phyloP scores from a whole-genome alignment of 129 eudicot species.

The Gnaphalium uliginosum region DNA sequence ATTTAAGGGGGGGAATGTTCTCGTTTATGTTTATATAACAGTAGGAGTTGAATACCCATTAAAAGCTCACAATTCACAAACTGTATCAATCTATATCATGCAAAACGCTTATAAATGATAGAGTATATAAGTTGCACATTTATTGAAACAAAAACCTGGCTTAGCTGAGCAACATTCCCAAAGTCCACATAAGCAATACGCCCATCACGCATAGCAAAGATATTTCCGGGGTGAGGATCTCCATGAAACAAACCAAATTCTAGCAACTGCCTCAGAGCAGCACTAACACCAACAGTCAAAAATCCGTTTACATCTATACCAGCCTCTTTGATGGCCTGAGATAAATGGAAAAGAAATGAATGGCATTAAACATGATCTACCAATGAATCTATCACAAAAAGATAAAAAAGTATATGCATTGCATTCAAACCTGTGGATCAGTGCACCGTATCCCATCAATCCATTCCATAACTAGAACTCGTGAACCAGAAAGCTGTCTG shows the following conservation, averaged over 20 bases:
- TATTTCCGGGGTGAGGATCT: constrained; percentile 99
- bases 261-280: constrained; percentile 88
- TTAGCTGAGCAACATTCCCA: constrained; percentile 96
- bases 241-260: constrained; percentile 99
- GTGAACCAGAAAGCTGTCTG: constrained; percentile 84
- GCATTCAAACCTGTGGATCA: constrained; percentile 75
- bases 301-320: constrained; percentile 88
- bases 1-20: neutral
- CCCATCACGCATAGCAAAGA: constrained; percentile 99
- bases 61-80: too few species aligned
- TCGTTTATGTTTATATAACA: neutral
- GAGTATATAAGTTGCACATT: neutral
- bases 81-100: neutral
- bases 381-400: neutral
- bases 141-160: constrained; percentile 59
- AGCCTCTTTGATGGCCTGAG: constrained; percentile 86
- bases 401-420: neutral
- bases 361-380: constrained; percentile 12
- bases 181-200: constrained; percentile 98
- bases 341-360: constrained; percentile 14
- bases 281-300: constrained; percentile 97
- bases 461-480: constrained; percentile 99
- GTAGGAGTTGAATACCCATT: too few species aligned
- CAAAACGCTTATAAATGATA: neutral
- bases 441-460: constrained; percentile 99